phyloP scores from a whole-genome alignment of 768 basidiomycete species.

The Macrolepiota fuliginosa region DNA sequence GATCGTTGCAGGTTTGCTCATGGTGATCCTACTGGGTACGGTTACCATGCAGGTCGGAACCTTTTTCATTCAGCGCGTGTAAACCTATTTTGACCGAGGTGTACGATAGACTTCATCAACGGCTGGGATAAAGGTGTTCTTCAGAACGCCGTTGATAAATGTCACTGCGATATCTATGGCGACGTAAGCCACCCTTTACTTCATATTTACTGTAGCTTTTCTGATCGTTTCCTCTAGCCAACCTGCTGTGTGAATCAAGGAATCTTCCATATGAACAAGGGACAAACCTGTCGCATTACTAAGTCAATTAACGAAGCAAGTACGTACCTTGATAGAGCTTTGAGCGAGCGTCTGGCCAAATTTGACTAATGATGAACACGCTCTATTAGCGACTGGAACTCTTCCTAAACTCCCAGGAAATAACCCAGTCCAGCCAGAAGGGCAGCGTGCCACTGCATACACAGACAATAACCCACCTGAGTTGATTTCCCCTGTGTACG shows the following conservation, averaged over 20 bases:
- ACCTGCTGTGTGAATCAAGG: constrained; percentile 45
- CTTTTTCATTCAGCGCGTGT: constrained; percentile 1
- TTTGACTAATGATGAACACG: background rate
- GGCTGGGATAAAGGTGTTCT: constrained; percentile 61
- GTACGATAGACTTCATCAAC: constrained; percentile 46
- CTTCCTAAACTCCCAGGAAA: constrained; percentile 48
- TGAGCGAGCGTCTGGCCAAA: background rate
- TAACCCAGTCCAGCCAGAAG: constrained; percentile 45
- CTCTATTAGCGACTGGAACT: constrained; percentile 40
- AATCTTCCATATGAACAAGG: constrained; percentile 40
- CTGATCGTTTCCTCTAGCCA: constrained; percentile 22
- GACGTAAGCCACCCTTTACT: constrained; percentile 28
- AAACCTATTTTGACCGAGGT: background rate
- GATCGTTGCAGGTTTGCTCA: constrained; percentile 35
- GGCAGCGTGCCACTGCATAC: constrained; percentile 29
- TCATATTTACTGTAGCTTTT: background rate
- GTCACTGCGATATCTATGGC: constrained; percentile 44
- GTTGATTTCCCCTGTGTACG: constrained; percentile 42
- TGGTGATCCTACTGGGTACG: constrained; percentile 64
- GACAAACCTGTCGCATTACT: constrained; percentile 43
- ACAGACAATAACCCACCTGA: constrained; percentile 34
- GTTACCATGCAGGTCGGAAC: constrained; percentile 51
- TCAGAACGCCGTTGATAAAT: constrained; percentile 51
- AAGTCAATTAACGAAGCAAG: constrained; percentile 45
- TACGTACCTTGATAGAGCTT: constrained; percentile 20